phyloP scores from a whole-genome alignment of 2,329 filamentous ascomycete genomes.

The Aspergillus ochraceus region DNA sequence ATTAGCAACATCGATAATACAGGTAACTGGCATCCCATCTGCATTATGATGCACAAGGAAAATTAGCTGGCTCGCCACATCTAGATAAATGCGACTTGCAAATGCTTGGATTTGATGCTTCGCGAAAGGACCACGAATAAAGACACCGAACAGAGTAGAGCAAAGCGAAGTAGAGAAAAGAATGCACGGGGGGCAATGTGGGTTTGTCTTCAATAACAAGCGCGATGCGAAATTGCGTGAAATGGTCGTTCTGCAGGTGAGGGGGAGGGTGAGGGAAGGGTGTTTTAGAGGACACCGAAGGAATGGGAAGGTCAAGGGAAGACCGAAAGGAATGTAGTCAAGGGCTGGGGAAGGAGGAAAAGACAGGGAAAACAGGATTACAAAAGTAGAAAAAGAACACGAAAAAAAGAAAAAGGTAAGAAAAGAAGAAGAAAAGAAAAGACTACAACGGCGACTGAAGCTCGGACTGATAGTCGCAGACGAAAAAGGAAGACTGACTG shows the following conservation, averaged over 20 bases:
- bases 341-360: constrained; percentile 16
- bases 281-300: constrained; percentile 7
- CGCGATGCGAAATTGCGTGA: not conserved
- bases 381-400: not conserved
- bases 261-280: constrained; percentile 16
- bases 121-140: not conserved
- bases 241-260: constrained; percentile 13
- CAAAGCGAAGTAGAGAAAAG: constrained; percentile 2
- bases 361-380: not conserved
- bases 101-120: not conserved
- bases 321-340: constrained; percentile 9
- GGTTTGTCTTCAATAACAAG: constrained; percentile 2
- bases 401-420: constrained; percentile 9
- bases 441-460: constrained; percentile 10
- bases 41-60: constrained; percentile 27
- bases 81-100: constrained; percentile 5
- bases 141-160: not conserved
- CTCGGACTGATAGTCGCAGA: constrained; percentile 13
- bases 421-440: constrained; percentile 9
- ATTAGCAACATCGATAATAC: constrained; percentile 31
- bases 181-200: constrained; percentile 2
- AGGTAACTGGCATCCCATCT: constrained; percentile 36
- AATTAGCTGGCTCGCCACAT: constrained; percentile 19
- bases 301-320: constrained; percentile 6
- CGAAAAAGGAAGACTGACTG: constrained; percentile 8